These are phyloP conservation scores for Claviceps sp. DNA, from an alignment of 2,329 filamentous ascomycete species.

Conservation along the genomic window DNA sequence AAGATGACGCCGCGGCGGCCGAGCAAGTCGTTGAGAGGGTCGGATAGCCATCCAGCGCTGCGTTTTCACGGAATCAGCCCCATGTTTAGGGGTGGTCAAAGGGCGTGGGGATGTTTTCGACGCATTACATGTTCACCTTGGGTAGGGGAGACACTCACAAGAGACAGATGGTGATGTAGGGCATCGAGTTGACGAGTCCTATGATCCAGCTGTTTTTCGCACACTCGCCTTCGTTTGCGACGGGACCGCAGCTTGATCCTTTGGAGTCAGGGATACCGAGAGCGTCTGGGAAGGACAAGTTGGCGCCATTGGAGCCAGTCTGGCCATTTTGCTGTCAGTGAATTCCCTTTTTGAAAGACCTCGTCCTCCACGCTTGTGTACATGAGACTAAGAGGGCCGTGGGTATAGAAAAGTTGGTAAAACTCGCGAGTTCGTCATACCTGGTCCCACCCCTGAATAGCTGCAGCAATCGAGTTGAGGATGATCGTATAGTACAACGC, in stretches of 20 bases:
- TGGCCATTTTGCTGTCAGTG: slow-evolving; percentile 4
- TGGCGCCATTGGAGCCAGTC: slow-evolving; percentile 35
- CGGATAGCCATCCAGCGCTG: slow-evolving; percentile 46
- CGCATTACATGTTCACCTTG: too few species aligned
- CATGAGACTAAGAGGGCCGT: too few species aligned
- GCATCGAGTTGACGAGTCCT: slow-evolving; percentile 42
- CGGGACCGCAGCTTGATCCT: slow-evolving; percentile 17
- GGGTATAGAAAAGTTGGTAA: too few species aligned
- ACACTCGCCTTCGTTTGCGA: slow-evolving; percentile 23
- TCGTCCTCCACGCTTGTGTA: too few species aligned
- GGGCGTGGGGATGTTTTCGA: too few species aligned
- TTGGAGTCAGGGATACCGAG: slow-evolving; percentile 27
- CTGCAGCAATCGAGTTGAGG: slow-evolving; percentile 39
- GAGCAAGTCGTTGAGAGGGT: slow-evolving; percentile 43
- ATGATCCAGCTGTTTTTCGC: slow-evolving; percentile 44
- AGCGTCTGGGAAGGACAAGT: slow-evolving; percentile 29
- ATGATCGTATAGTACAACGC: slow-evolving; percentile 35
- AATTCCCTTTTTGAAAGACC: background rate
- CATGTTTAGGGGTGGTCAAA: background rate
- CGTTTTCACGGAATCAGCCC: background rate
- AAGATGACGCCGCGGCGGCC: slow-evolving; percentile 54
- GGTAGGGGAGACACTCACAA: slow-evolving; percentile 23
- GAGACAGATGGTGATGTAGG: slow-evolving; percentile 27
- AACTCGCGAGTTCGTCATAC: slow-evolving; percentile 7
- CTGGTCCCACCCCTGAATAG: slow-evolving; percentile 36